A percentile compares a stretch with the other conserved stretches of the same genome.
Conservation (phyloP, 768 basidiomycete genomes). For the Phaeotremella skinneri region DNA sequence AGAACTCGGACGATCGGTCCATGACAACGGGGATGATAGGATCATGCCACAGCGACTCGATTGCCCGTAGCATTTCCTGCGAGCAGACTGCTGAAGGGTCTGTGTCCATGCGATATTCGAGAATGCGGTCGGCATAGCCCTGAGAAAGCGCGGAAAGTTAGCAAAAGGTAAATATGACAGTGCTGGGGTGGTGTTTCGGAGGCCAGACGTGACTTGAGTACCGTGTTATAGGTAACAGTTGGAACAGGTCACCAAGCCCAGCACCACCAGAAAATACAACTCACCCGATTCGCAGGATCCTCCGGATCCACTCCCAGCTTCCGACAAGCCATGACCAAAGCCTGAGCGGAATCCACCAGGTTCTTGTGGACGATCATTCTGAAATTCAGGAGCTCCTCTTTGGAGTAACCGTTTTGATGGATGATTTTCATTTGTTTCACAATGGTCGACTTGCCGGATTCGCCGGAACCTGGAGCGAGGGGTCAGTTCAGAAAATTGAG, state of each 20-base stretch:
- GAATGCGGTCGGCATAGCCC: slow-evolving; percentile 54
- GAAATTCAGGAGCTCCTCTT: slow-evolving; percentile 72
- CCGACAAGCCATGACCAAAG: slow-evolving; percentile 77
- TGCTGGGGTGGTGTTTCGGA: too few species aligned
- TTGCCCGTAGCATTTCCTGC: slow-evolving; percentile 52
- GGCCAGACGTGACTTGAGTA: too few species aligned
- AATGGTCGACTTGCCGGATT: slow-evolving; percentile 91
- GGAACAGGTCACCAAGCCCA: too few species aligned
- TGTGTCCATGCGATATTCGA: slow-evolving; percentile 54
- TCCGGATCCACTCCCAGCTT: slow-evolving; percentile 78
- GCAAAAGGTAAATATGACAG: neutral
- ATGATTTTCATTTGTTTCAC: slow-evolving; percentile 99
- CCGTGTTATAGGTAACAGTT: too few species aligned
- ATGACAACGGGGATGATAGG: slow-evolving; percentile 56
- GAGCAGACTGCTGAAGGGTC: slow-evolving; percentile 48
- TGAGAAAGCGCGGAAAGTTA: slow-evolving; percentile 7
- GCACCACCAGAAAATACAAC: slow-evolving; percentile 16
- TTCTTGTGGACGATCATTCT: slow-evolving; percentile 66
- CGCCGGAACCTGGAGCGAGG: slow-evolving; percentile 70
- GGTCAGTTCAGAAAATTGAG: neutral
- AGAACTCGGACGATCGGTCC: slow-evolving; percentile 64
- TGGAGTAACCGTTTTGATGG: slow-evolving; percentile 83
- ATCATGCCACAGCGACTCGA: slow-evolving; percentile 57
- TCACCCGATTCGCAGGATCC: slow-evolving; percentile 62
- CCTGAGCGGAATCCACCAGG: slow-evolving; percentile 83